Base-by-base conservation (phyloP, 1,284 basidiomycete genomes). In the Tetrapyrgos nigripes region DNA sequence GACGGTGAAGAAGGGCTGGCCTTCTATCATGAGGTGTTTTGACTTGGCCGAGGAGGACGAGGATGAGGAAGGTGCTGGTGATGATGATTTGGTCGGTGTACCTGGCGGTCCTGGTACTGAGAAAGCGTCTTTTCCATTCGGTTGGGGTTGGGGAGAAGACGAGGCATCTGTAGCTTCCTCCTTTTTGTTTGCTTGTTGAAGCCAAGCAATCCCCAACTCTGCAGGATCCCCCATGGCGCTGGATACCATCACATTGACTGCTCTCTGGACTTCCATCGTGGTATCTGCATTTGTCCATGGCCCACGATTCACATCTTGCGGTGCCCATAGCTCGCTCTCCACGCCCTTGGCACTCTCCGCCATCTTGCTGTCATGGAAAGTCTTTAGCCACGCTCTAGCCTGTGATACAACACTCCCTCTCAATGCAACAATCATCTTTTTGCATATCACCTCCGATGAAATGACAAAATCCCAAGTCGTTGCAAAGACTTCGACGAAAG, bases 381-480 rank as follows among this genome's bases (percentile, higher is more conserved):
- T 75, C 64, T 92, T 88, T 27, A 59, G 50, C 57, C 9, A 52
- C 63, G 5, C 64, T 21, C 77, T 40, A 55, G 91, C 91, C 80
- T 96, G 94, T 53, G 87, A 83, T 37, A 94, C 87, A 45, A 94
- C 83, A 1, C 88, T 90, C 4, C 94, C 94, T 53, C 96, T 81
- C 26, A 99, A 77, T 4, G 93, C 91, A 48, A 97, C 93, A 60
- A 98, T 94, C 93, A 98, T 97, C 61, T 91, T 83, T 52, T 89
- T 84, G 64, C 91, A 93, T 27, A 97, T 80, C 24, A 87, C 84
- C 73, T 99, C 97, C 64, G 92, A 94, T 59, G 82, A 82, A 9
- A 97, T 82, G 24, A 98, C 93, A 69, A 98, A 98, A 43, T 83
- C 76, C 95, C 96, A 98, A 11, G 91, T 90, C 64, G 87, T 84